Evolutionary conservation across 345 rosid genomes (phyloP).

Genomic region (Gossypium ekmanianum): DNA sequence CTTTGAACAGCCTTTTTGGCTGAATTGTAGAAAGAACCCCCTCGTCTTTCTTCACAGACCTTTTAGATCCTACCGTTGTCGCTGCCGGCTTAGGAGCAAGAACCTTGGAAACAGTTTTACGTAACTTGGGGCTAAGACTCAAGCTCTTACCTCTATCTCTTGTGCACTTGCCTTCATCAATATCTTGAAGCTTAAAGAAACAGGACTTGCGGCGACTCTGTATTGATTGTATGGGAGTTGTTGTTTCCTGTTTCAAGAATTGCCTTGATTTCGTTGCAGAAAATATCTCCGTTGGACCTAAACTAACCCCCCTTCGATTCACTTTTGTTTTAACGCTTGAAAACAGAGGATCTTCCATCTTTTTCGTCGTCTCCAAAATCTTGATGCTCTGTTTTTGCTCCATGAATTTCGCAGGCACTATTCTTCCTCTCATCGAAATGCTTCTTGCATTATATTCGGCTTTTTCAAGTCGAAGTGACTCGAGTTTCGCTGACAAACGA

Average conservation of each 20-base stretch:
- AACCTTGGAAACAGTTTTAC: constrained; percentile 45
- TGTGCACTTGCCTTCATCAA: constrained; percentile 62
- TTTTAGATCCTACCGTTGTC: constrained; percentile 60
- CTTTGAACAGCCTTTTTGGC: constrained; percentile 79
- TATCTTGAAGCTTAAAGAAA: constrained; percentile 77
- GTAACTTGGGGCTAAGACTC: constrained; percentile 71
- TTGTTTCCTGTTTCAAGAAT: constrained; percentile 38
- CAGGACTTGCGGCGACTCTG: constrained; percentile 82
- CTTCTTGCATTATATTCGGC: constrained; percentile 43
- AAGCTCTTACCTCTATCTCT: constrained; percentile 66
- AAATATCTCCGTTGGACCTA: constrained; percentile 82
- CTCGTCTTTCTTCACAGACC: constrained; percentile 68
- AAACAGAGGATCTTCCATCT: constrained; percentile 39
- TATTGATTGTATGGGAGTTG: constrained; percentile 60
- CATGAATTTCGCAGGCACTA: constrained; percentile 77
- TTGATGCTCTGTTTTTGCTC: constrained; percentile 51
- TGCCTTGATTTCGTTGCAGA: constrained; percentile 42
- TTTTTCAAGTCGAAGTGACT: constrained; percentile 70
- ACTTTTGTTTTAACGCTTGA: constrained; percentile 39
- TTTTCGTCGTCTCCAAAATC: constrained; percentile 17
- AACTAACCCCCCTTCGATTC: constrained; percentile 69
- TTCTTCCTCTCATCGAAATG: constrained; percentile 49
- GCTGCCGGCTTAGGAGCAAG: constrained; percentile 58
- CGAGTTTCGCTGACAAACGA: constrained; percentile 59
- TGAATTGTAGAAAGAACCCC: constrained; percentile 49